A percentile compares a stretch with the other conserved stretches of the same genome.
Evolutionary conservation across 805 yeast species (phyloP).

Genomic region (Barnettozyma populi): DNA sequence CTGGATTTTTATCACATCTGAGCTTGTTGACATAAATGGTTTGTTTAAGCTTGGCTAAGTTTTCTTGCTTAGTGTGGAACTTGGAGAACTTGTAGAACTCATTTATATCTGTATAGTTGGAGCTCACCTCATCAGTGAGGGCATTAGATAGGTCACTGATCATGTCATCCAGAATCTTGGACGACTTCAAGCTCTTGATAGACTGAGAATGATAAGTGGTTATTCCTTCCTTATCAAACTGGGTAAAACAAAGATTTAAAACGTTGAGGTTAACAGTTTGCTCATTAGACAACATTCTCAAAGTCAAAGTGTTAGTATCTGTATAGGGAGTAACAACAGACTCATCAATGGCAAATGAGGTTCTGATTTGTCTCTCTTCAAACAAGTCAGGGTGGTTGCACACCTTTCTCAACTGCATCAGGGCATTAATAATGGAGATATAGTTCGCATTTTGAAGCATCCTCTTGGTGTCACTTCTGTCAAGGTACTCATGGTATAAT

Average conservation of each 20-base stretch:
- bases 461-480: constrained; percentile 91
- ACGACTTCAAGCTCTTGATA: constrained; percentile 41
- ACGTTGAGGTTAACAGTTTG: constrained; percentile 44
- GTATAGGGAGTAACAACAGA: constrained; percentile 52
- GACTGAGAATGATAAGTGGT: constrained; percentile 44
- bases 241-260: constrained; percentile 58
- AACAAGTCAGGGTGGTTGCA: constrained; percentile 95
- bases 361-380: constrained; percentile 90
- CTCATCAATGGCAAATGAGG: constrained; percentile 73
- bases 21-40: constrained; percentile 56
- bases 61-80: constrained; percentile 44
- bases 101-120: constrained; percentile 36
- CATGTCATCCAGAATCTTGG: constrained; percentile 39
- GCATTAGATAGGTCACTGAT: constrained; percentile 36
- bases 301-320: constrained; percentile 35
- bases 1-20: constrained; percentile 60
- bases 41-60: constrained; percentile 51
- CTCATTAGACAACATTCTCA: constrained; percentile 27
- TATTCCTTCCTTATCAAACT: constrained; percentile 26
- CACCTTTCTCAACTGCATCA: constrained; percentile 96
- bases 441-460: constrained; percentile 93
- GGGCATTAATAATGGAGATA: constrained; percentile 88
- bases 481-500: constrained; percentile 94
- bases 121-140: constrained; percentile 24
- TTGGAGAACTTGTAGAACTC: constrained; percentile 56